Base-by-base conservation (phyloP, 805 yeast genomes). In the Saccharomyces mikatae region DNA sequence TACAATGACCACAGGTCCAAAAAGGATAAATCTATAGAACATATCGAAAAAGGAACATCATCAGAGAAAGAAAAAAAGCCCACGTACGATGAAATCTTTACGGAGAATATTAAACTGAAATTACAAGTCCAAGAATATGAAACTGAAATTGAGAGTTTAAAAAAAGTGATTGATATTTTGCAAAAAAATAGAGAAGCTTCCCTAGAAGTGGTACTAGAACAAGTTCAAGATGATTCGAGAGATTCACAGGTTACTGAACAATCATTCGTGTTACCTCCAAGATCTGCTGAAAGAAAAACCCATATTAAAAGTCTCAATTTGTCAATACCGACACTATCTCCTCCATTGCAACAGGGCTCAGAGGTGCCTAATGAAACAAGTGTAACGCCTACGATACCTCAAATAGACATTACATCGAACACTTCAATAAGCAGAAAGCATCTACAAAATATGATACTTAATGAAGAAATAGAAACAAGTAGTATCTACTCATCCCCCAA, bases 241-340 rank as follows among this genome's bases (percentile, higher is more conserved):
- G 36, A 41, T 4, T 22, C 53, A 1, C 50, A 54, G 11, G 46
- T 9, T 28, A 26, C 36, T 21, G 49, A 51, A 51, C 60, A 54
- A 46, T 56, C 51, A 26, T 46, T 68, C 5, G 59, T 56, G 4
- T 60, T 68, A 17, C 78, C 78, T 8, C 74, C 76, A 31, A 65
- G 78, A 53, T 74, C 78, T 0, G 71, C 72, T 0, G 73, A 74
- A 30, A 69, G 77, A 51, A 58, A 57, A 46, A 58, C 51, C 22
- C 58, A 63, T 30, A 51, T 57, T 8, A 66, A 64, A 27, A 61
- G 63, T 48, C 41, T 59, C 44, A 49, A 51, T 22, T 54, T 60
- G 21, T 56, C 59, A 11, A 53, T 46, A 49, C 60, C 56, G 13
- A 44, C 30, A 6, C 22, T 36, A 11, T 36, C 44, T 8, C 44